phyloP scores from a whole-genome alignment of 371 early-diverging fungal genomes.

The Mortierella sp. region DNA sequence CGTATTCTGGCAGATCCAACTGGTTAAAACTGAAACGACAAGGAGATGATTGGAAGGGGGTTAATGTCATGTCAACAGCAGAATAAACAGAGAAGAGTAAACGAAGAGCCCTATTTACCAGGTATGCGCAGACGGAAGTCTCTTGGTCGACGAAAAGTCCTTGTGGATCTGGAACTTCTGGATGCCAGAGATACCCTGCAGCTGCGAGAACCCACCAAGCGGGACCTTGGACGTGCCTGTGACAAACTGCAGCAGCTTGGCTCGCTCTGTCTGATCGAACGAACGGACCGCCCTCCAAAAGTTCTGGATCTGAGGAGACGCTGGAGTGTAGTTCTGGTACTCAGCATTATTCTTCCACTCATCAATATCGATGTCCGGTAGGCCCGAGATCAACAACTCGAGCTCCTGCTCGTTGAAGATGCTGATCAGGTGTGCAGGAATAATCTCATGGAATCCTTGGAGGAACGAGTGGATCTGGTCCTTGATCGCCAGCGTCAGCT shows the following conservation, averaged over 20 bases:
- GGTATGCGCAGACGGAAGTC: constrained; percentile 98
- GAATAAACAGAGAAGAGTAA: background rate
- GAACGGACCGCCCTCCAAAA: constrained; percentile 99
- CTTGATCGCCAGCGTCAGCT: constrained; percentile 88
- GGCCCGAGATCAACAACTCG: constrained; percentile 97
- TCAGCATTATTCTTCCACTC: constrained; percentile 99
- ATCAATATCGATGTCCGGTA: constrained; percentile 98
- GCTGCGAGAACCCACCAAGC: constrained; percentile 93
- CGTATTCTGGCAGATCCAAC: constrained; percentile 96
- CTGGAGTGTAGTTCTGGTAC: constrained; percentile 90
- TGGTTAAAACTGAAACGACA: constrained; percentile 91
- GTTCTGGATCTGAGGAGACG: constrained; percentile 96
- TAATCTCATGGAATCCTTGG: constrained; percentile 96
- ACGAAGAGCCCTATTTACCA: constrained; percentile 73
- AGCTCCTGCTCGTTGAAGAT: constrained; percentile 99
- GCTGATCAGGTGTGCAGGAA: constrained; percentile 89
- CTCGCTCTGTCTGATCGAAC: constrained; percentile 97
- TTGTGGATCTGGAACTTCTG: constrained; percentile 99
- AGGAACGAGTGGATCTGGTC: constrained; percentile 95
- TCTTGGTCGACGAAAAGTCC: constrained; percentile 85
- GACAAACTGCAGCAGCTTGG: constrained; percentile 97
- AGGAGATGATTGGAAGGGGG: constrained; percentile 8
- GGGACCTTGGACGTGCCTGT: constrained; percentile 99
- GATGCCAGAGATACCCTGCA: constrained; percentile 95
- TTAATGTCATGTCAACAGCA: background rate